Percentiles rank a stretch among this genome's conserved stretches.
Evolutionary conservation across 202 grass and related monocot genomes (phyloP).

Genomic region (Digitaria exilis): DNA sequence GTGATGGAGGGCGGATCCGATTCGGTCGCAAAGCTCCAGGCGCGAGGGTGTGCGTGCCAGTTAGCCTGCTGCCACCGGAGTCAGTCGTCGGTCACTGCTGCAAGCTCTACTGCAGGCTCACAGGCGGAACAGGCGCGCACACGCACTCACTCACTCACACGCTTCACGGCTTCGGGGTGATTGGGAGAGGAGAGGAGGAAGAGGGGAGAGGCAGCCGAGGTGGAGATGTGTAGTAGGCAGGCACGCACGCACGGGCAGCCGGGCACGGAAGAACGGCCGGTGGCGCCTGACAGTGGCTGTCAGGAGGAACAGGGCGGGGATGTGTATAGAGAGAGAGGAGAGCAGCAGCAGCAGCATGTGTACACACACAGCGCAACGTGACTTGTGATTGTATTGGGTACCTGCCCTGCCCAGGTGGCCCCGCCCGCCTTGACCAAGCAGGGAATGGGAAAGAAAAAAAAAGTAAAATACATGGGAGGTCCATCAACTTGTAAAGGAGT

Average conservation of each 20-base stretch:
- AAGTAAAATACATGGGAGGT: too few relatives aligned
- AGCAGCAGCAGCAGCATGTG: neutral
- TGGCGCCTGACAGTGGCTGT: neutral
- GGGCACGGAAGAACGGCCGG: too few relatives aligned
- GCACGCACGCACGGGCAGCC: too few relatives aligned
- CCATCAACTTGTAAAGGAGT: too few relatives aligned
- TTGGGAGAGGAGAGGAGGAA: neutral
- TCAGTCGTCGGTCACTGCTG: neutral
- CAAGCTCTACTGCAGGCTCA: neutral
- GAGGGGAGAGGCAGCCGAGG: neutral
- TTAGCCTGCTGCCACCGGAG: neutral
- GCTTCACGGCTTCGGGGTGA: neutral
- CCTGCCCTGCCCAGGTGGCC: neutral
- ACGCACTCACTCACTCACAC: neutral
- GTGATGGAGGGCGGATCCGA: neutral
- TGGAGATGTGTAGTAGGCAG: neutral
- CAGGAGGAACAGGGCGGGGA: neutral
- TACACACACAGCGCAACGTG: neutral
- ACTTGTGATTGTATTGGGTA: conserved; percentile 24
- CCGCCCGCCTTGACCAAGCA: conserved; percentile 1
- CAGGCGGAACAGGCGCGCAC: conserved; percentile 1
- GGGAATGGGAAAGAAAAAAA: too few relatives aligned
- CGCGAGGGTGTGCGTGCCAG: conserved; percentile 24
- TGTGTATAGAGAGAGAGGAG: neutral
- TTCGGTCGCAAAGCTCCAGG: neutral